phyloP scores from a whole-genome alignment of 768 basidiomycete species.

The Leccinum olivaceopallidum region DNA sequence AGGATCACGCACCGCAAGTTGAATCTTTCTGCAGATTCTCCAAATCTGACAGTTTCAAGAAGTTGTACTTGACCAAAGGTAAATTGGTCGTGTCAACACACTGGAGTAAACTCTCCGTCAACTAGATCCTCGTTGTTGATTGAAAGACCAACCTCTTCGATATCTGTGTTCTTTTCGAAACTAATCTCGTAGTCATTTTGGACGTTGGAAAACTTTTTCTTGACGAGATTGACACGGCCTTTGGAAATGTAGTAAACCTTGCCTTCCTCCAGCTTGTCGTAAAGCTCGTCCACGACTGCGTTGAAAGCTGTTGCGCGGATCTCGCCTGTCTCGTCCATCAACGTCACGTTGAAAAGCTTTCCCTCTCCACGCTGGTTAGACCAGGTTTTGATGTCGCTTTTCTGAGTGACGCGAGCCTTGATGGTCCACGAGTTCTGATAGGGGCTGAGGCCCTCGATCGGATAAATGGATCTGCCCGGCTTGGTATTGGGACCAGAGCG shows the following conservation, averaged over 20 bases:
- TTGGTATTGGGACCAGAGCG: constrained; percentile 18
- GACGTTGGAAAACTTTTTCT: constrained; percentile 93
- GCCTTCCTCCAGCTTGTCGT: constrained; percentile 83
- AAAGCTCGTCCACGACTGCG: constrained; percentile 76
- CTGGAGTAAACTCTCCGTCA: constrained; percentile 40
- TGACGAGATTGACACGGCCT: constrained; percentile 91
- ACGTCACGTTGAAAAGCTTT: constrained; percentile 87
- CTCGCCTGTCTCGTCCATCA: constrained; percentile 94
- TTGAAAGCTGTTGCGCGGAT: constrained; percentile 95
- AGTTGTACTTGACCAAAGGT: constrained; percentile 84
- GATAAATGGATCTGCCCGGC: constrained; percentile 49
- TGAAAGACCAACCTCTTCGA: constrained; percentile 67
- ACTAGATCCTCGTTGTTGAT: not conserved
- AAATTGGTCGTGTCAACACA: constrained; percentile 76
- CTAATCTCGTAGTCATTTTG: constrained; percentile 91
- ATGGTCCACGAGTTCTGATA: constrained; percentile 99
- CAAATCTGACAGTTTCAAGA: constrained; percentile 64
- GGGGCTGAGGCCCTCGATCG: constrained; percentile 93
- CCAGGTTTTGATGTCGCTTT: constrained; percentile 88
- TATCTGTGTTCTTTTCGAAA: constrained; percentile 80
- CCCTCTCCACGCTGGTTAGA: constrained; percentile 91
- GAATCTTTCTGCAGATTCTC: constrained; percentile 72
- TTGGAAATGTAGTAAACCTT: constrained; percentile 92
- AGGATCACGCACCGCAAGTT: constrained; percentile 65
- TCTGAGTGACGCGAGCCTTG: constrained; percentile 89